Conservation (phyloP, 768 basidiomycete species). For the Kwoniella sp. region DNA sequence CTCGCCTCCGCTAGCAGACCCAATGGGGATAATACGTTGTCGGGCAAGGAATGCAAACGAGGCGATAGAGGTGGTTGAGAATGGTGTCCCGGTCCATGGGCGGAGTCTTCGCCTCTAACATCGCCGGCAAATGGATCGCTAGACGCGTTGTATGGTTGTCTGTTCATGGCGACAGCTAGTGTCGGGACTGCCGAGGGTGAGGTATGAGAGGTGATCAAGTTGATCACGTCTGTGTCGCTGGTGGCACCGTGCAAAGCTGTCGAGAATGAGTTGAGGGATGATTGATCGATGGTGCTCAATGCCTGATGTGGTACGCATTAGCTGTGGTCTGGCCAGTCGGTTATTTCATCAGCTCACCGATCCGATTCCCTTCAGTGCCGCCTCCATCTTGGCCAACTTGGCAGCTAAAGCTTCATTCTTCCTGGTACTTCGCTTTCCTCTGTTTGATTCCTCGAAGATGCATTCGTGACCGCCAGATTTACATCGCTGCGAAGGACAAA, state of each 20-base stretch:
- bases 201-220: slow-evolving; percentile 48
- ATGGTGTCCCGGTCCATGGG: slow-evolving; percentile 23
- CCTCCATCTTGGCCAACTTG: slow-evolving; percentile 43
- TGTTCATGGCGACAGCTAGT: slow-evolving; percentile 45
- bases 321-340: slow-evolving; percentile 17
- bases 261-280: slow-evolving; percentile 48
- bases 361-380: slow-evolving; percentile 44
- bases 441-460: slow-evolving; percentile 93
- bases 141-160: slow-evolving; percentile 25
- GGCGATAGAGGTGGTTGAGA: slow-evolving; percentile 64
- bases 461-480: slow-evolving; percentile 67
- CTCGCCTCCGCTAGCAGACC: slow-evolving; percentile 90
- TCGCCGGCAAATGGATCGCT: slow-evolving; percentile 26
- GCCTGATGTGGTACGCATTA: slow-evolving; percentile 22
- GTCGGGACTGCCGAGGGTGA: slow-evolving; percentile 42
- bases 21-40: slow-evolving; percentile 87
- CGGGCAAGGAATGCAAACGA: slow-evolving; percentile 84
- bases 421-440: slow-evolving; percentile 74
- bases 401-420: slow-evolving; percentile 50
- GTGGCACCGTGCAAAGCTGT: slow-evolving; percentile 35
- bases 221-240: slow-evolving; percentile 44
- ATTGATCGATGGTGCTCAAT: slow-evolving; percentile 44
- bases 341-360: too few relatives aligned
- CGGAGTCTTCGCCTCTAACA: slow-evolving; percentile 33
- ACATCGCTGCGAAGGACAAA: slow-evolving; percentile 49